Evolutionary conservation across 768 basidiomycete genomes (phyloP).

Genomic region (Pulveroboletus sp.): DNA sequence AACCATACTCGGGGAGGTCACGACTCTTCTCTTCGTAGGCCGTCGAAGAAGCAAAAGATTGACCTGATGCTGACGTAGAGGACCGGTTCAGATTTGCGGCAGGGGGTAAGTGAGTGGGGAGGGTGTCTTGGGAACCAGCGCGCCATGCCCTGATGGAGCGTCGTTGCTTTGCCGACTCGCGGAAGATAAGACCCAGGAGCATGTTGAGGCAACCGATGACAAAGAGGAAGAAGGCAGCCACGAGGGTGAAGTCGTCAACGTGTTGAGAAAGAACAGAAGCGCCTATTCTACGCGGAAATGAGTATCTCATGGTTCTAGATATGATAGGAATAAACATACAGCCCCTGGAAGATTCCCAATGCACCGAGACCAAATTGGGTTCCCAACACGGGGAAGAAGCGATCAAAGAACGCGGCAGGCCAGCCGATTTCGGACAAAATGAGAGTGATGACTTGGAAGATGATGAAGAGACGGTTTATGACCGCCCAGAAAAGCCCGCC

Average conservation of each 20-base stretch:
- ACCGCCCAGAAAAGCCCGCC: slow-evolving; percentile 92
- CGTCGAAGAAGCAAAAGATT: slow-evolving; percentile 26
- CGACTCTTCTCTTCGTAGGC: slow-evolving; percentile 28
- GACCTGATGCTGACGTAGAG: slow-evolving; percentile 20
- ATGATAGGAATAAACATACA: slow-evolving; percentile 44
- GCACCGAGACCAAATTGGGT: slow-evolving; percentile 81
- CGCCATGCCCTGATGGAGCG: slow-evolving; percentile 66
- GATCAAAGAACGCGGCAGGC: slow-evolving; percentile 73
- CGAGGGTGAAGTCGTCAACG: slow-evolving; percentile 85
- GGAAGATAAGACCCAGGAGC: slow-evolving; percentile 70
- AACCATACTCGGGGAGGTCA: slow-evolving; percentile 21
- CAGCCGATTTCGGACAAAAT: slow-evolving; percentile 80
- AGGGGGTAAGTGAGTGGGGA: slow-evolving; percentile 42
- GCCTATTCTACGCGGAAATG: slow-evolving; percentile 46
- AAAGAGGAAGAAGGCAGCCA: slow-evolving; percentile 89
- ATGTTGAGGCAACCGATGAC: slow-evolving; percentile 88
- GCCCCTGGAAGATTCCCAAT: slow-evolving; percentile 81
- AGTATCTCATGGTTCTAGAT: slow-evolving; percentile 1
- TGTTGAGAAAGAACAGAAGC: slow-evolving; percentile 72
- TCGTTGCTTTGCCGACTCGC: slow-evolving; percentile 54
- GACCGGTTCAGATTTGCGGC: slow-evolving; percentile 24
- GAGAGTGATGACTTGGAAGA: slow-evolving; percentile 78
- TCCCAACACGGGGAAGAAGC: slow-evolving; percentile 85
- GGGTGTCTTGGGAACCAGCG: slow-evolving; percentile 44
- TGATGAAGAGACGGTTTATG: slow-evolving; percentile 80